Percentiles rank a stretch among this genome's conserved stretches.
phyloP scores from a whole-genome alignment of 2,329 filamentous ascomycete genomes.

The Hyphodiscus sp. region DNA sequence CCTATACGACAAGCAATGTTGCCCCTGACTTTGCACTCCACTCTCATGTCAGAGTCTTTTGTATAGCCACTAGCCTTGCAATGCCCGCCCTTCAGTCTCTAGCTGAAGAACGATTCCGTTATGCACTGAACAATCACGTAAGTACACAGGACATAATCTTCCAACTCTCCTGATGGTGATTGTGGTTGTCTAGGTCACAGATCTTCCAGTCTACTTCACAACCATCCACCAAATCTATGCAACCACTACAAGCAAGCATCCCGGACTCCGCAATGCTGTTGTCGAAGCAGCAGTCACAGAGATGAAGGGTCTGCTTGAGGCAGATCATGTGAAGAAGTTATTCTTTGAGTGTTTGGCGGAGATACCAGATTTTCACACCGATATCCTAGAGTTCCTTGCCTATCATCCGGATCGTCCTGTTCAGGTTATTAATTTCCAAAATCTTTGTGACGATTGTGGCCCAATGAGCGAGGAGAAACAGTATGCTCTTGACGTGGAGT shows the following conservation, averaged over 20 bases:
- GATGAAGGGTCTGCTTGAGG: slow-evolving; percentile 9
- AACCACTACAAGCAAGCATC: slow-evolving; percentile 1
- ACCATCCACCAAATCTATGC: slow-evolving; percentile 12
- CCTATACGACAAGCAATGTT: slow-evolving; percentile 9
- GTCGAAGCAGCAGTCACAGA: slow-evolving; percentile 16
- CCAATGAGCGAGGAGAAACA: slow-evolving; percentile 9
- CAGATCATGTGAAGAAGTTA: neutral
- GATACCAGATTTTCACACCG: slow-evolving; percentile 15
- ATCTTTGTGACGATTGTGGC: slow-evolving; percentile 18
- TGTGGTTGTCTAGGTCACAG: neutral
- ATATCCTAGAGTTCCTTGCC: neutral
- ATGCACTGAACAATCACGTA: slow-evolving; percentile 7
- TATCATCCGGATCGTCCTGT: neutral
- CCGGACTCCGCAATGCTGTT: slow-evolving; percentile 9
- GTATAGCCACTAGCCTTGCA: slow-evolving; percentile 9
- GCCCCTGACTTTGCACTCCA: slow-evolving; percentile 4
- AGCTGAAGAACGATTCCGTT: slow-evolving; percentile 8
- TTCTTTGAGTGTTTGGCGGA: slow-evolving; percentile 12
- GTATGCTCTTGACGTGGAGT: slow-evolving; percentile 11
- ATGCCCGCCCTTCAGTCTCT: slow-evolving; percentile 9
- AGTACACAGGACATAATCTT: too few relatives aligned
- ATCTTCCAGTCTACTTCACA: slow-evolving; percentile 4
- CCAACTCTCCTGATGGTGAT: too few relatives aligned
- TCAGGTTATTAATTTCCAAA: neutral
- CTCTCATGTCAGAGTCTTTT: slow-evolving; percentile 15